Conservation (phyloP, 345 rosid genomes). For the Citrus hindsii region DNA sequence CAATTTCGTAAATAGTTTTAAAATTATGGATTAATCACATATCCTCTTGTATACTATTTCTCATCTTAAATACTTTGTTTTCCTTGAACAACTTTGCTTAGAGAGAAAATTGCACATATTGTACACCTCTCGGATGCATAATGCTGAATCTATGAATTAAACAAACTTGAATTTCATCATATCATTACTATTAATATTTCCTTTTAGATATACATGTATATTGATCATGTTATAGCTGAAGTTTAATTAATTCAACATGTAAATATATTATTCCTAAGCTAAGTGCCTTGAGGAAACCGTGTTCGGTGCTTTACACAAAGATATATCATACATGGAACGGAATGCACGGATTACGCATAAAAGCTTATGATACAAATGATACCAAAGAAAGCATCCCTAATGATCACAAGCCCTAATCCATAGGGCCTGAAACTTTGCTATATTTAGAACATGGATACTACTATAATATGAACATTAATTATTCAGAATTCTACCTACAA, state of each 20-base stretch:
- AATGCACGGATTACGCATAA: not conserved
- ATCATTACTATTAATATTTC: no score
- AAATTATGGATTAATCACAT: no score
- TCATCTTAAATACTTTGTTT: not conserved
- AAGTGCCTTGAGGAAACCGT: not conserved
- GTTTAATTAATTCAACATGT: no score
- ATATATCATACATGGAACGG: not conserved
- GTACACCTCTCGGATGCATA: no score
- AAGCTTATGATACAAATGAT: not conserved
- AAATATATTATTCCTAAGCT: not conserved
- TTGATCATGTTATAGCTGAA: no score
- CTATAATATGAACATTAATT: not conserved
- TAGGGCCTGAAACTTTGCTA: not conserved
- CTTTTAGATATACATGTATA: no score
- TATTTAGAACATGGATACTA: not conserved
- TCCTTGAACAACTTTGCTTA: not conserved
- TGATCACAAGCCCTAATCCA: not conserved
- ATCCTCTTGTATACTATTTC: no score
- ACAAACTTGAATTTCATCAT: no score
- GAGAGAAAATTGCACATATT: no score
- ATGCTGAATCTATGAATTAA: no score
- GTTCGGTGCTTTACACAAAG: not conserved
- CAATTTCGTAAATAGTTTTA: no score
- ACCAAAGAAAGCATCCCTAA: not conserved
- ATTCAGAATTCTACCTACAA: no score